Percentiles rank a stretch among this genome's conserved stretches.
Evolutionary conservation across 305 asterid species (phyloP).

Genomic region (Solanum aculeatissimum): DNA sequence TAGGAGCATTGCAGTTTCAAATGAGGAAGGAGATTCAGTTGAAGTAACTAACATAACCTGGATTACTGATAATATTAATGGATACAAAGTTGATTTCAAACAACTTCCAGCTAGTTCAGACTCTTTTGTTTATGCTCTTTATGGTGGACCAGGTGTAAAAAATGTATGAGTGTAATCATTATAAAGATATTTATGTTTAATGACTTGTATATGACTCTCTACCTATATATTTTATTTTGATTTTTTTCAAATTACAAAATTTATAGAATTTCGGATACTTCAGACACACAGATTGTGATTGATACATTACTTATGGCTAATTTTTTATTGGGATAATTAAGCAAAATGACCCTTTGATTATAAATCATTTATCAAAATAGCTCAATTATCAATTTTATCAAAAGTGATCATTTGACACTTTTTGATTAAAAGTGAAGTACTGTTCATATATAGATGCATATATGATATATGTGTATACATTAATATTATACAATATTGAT

Average conservation of each 20-base stretch:
- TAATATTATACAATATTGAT: neutral
- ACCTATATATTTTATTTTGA: no score
- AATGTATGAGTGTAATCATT: neutral
- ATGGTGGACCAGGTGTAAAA: neutral
- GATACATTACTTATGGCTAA: no score
- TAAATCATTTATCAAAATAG: neutral
- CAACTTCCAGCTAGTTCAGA: neutral
- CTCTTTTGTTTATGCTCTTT: neutral
- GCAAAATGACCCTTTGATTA: no score
- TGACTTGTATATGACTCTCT: no score
- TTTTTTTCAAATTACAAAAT: no score
- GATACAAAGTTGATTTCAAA: neutral
- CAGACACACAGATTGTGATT: no score
- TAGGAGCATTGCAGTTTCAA: neutral
- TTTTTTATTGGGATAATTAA: no score
- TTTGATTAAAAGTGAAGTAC: neutral
- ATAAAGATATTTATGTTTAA: neutral
- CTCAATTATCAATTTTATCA: neutral
- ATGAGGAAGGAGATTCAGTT: neutral
- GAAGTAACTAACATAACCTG: neutral
- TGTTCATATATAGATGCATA: neutral
- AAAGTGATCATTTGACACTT: no score
- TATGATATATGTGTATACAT: no score
- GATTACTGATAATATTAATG: neutral
- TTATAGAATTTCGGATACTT: no score